Conservation (phyloP, 495 filamentous ascomycete species). For the Annulohypoxylon nitens region DNA sequence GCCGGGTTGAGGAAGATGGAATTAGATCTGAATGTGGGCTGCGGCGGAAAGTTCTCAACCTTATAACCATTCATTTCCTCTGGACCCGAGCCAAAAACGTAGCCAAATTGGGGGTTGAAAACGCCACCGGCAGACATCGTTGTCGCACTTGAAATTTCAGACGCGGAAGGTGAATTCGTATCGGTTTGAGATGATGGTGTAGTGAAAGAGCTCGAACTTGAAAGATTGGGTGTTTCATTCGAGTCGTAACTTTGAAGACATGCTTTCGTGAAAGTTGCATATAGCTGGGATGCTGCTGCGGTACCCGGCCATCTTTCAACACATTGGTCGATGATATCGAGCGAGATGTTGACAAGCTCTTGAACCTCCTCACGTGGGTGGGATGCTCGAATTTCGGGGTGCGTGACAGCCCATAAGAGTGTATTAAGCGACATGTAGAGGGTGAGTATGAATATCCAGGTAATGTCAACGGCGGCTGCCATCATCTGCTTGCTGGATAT, state of each 20-base stretch:
- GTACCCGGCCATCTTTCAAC: conserved; percentile 91
- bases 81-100: conserved; percentile 62
- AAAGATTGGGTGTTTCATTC: conserved; percentile 63
- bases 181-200: conserved; percentile 69
- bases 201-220: conserved; percentile 71
- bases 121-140: conserved; percentile 42
- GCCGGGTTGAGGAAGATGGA: conserved; percentile 67
- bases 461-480: conserved; percentile 80
- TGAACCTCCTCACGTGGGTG: conserved; percentile 79
- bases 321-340: conserved; percentile 80
- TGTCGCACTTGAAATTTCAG: conserved; percentile 49
- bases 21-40: conserved; percentile 65
- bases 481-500: conserved; percentile 82
- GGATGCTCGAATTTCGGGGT: conserved; percentile 79
- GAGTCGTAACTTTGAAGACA: conserved; percentile 84
- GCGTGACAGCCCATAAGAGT: conserved; percentile 83
- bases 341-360: conserved; percentile 73
- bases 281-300: conserved; percentile 82
- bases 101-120: conserved; percentile 63
- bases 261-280: conserved; percentile 81
- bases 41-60: conserved; percentile 54
- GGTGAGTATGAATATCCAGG: conserved; percentile 89
- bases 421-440: conserved; percentile 90
- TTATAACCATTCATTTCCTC: conserved; percentile 57
- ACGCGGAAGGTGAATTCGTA: conserved; percentile 59